Evolutionary conservation across 2,329 filamentous ascomycete genomes (phyloP), one percentile per base, ranked within the genome.

Genomic region (Chaetomiaceae sp.): DNA sequence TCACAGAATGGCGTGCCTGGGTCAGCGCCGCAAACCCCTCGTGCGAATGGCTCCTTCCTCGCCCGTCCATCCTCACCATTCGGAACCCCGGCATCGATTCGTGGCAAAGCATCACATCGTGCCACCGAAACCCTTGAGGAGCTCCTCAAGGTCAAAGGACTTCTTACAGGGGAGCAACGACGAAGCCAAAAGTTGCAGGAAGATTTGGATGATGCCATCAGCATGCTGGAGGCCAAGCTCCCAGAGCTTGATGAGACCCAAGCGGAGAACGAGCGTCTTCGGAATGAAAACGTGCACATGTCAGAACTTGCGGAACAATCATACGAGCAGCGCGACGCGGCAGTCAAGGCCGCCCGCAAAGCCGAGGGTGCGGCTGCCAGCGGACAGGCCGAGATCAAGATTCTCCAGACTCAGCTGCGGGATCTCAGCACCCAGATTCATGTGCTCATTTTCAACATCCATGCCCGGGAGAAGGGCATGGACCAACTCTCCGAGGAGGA

Each of bases 341-440:
- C 90, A 1, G 83, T 84, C 53, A 91, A 89, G 67, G 85, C 87
- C 20, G 80, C 86, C 10, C 81, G 90, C 58, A 92, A 87, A 68
- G 86, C 85, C 47, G 85, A 93, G 64, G 80, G 81, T n/a, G 79
- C 88, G 50, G 77, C 90, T 49, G 77, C 74, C 20, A 81, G 74
- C 1, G 73, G 77, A 0, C 77, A 82, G 55, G 75, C 80, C 1
- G 90, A 97, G 68, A 77, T 80, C 27, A 84, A 87, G 54, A 88
- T 96, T 34, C 74, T 95, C 20, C 86, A 86, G 45, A 87, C 90
- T 58, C 90, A 96, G 65, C 75, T 97, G 8, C 86, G 92, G 30
- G 93, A 97, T 66, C 78, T 95, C 17, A 90, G 90, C 61, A 85
- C 87, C 1, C 91, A 99, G 67, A 82, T 96, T 57, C 95, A 95